Conservation (phyloP, 129 eudicot species). For the Artemisia tridentata region DNA sequence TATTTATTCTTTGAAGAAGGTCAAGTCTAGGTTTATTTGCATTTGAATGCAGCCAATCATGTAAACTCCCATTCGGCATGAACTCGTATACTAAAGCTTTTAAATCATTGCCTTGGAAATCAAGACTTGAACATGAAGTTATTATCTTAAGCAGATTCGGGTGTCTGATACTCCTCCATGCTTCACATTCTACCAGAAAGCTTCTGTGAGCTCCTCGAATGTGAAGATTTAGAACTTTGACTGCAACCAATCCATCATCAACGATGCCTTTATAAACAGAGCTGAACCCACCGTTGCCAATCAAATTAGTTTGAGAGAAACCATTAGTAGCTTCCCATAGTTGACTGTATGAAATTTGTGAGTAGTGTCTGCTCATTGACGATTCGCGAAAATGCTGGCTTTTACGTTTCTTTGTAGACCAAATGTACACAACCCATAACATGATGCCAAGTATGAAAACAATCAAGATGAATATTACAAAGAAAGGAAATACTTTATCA, state of each 20-base stretch:
- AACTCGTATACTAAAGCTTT: constrained; percentile 24
- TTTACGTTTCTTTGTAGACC: constrained; percentile 13
- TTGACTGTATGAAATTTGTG: constrained; percentile 16
- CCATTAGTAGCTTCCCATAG: constrained; percentile 41
- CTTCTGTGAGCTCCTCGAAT: constrained; percentile 22
- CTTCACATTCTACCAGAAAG: constrained; percentile 34
- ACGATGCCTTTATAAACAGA: constrained; percentile 38
- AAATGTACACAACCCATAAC: background rate
- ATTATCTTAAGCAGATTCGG: constrained; percentile 39
- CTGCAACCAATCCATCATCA: constrained; percentile 30
- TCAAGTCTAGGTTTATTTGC: background rate
- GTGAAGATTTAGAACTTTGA: constrained; percentile 35
- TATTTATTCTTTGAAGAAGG: constrained; percentile 22
- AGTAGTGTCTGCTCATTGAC: background rate
- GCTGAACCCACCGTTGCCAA: constrained; percentile 31
- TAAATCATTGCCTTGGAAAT: constrained; percentile 23
- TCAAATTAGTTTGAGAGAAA: constrained; percentile 33
- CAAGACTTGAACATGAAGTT: constrained; percentile 40
- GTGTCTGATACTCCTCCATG: constrained; percentile 33
- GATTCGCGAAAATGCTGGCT: background rate
- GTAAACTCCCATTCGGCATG: constrained; percentile 29
- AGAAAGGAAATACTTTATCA: background rate
- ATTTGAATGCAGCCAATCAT: constrained; percentile 24
- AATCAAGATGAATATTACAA: constrained; percentile 2
- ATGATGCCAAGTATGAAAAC: background rate